Percentiles rank a stretch among this genome's conserved stretches.
Evolutionary conservation across 2,329 filamentous ascomycete species (phyloP).

Genomic region (Cordyceps cateniannulata): DNA sequence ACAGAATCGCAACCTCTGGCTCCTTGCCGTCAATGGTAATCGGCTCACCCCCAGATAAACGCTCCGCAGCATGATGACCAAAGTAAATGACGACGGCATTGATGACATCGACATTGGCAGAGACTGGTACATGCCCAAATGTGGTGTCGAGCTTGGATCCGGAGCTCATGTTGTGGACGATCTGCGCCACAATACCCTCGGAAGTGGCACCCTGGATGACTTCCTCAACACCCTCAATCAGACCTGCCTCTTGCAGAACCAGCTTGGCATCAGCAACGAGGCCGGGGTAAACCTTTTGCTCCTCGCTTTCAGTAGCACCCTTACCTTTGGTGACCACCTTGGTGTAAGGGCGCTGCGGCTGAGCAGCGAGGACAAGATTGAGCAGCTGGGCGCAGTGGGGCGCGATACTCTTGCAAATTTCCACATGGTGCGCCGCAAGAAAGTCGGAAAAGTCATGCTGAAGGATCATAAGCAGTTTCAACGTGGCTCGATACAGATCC

Average conservation of each 20-base stretch:
- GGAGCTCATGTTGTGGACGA: constrained; percentile 66
- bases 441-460: constrained; percentile 96
- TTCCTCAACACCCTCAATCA: constrained; percentile 54
- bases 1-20: constrained; percentile 63
- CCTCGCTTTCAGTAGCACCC: constrained; percentile 62
- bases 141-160: constrained; percentile 51
- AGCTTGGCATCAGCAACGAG: constrained; percentile 56
- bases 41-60: constrained; percentile 51
- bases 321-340: constrained; percentile 60
- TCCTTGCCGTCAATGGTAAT: constrained; percentile 38
- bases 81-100: constrained; percentile 81
- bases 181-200: constrained; percentile 67
- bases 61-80: constrained; percentile 63
- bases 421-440: constrained; percentile 77
- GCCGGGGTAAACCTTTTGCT: constrained; percentile 61
- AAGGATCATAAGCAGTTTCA: constrained; percentile 77
- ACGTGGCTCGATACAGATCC: constrained; percentile 75
- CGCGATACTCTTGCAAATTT: constrained; percentile 74
- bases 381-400: constrained; percentile 80
- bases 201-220: constrained; percentile 55
- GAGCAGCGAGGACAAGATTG: constrained; percentile 81
- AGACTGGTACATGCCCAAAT: constrained; percentile 60
- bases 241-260: constrained; percentile 47
- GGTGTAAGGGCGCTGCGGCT: constrained; percentile 59
- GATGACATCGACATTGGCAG: constrained; percentile 64